Evolutionary conservation across 148 eudicot genomes (phyloP).

Genomic region (Fagopyrum esculentum): DNA sequence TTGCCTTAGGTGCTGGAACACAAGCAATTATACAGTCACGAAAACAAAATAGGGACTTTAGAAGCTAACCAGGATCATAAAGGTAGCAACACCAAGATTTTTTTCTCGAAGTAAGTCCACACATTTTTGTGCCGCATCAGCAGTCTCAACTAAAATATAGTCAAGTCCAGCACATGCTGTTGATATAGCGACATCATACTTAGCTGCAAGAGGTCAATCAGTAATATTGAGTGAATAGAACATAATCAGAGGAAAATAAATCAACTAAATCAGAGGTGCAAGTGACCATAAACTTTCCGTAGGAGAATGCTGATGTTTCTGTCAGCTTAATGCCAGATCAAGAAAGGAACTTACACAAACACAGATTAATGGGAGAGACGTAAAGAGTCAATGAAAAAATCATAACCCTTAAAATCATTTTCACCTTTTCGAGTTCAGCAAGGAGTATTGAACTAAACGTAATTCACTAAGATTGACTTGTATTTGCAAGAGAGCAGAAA

Average conservation of each 20-base stretch:
- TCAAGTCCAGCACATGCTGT: constrained; percentile 94
- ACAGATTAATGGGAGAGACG: not conserved
- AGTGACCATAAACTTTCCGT: not conserved
- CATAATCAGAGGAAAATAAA: not conserved
- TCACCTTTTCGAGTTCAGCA: not conserved
- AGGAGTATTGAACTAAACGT: not conserved
- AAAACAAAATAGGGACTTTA: not conserved
- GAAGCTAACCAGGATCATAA: constrained; percentile 78
- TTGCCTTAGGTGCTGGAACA: not conserved
- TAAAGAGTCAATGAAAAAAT: not conserved
- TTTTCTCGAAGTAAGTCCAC: constrained; percentile 82
- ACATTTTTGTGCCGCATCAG: constrained; percentile 88
- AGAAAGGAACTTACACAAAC: not conserved
- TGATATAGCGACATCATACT: constrained; percentile 91
- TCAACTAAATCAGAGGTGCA: not conserved
- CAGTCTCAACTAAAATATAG: constrained; percentile 91
- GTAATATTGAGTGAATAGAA: not conserved
- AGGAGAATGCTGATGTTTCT: not conserved
- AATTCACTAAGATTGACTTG: not conserved
- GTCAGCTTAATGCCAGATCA: not conserved
- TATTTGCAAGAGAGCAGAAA: not conserved
- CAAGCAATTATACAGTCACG: not conserved
- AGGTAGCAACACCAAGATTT: constrained; percentile 93
- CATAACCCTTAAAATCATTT: not conserved
- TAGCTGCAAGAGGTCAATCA: constrained; percentile 41